These are phyloP conservation scores for Solanum piurae DNA, from an alignment of 257 asterid species.

Conservation along the genomic window DNA sequence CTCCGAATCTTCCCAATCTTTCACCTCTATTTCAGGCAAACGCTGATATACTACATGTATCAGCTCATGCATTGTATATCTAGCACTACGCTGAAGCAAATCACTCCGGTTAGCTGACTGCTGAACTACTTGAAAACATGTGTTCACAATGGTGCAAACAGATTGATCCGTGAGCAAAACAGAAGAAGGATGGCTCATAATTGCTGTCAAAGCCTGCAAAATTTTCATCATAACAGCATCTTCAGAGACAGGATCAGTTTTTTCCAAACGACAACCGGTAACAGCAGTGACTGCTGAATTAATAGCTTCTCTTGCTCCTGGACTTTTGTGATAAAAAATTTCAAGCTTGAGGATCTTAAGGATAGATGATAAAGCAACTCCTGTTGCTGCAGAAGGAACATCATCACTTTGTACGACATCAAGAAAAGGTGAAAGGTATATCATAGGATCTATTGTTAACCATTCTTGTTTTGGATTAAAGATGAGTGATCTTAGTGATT, in stretches of 20 bases:
- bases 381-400: slow-evolving; percentile 73
- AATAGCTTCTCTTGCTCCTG: slow-evolving; percentile 51
- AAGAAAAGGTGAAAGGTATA: slow-evolving; percentile 66
- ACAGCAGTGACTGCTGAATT: slow-evolving; percentile 44
- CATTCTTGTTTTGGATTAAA: slow-evolving; percentile 82
- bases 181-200: slow-evolving; percentile 66
- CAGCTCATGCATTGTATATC: slow-evolving; percentile 80
- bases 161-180: slow-evolving; percentile 61
- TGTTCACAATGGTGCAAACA: slow-evolving; percentile 70
- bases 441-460: slow-evolving; percentile 56
- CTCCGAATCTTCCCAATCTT: slow-evolving; percentile 73
- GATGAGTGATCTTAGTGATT: slow-evolving; percentile 54
- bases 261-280: slow-evolving; percentile 68
- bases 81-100: slow-evolving; percentile 72
- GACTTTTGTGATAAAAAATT: slow-evolving; percentile 50
- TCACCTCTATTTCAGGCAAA: slow-evolving; percentile 66
- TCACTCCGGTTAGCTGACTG: slow-evolving; percentile 66
- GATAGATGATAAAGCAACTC: slow-evolving; percentile 63
- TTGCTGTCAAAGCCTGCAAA: slow-evolving; percentile 47
- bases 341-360: slow-evolving; percentile 62
- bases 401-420: slow-evolving; percentile 80
- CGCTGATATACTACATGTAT: slow-evolving; percentile 58
- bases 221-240: slow-evolving; percentile 84
- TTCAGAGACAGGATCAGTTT: slow-evolving; percentile 54
- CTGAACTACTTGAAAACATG: slow-evolving; percentile 87